A percentile compares a stretch with the other conserved stretches of the same genome.
Conservation (phyloP, 768 basidiomycete species). For the Tricholoma furcatifolium region DNA sequence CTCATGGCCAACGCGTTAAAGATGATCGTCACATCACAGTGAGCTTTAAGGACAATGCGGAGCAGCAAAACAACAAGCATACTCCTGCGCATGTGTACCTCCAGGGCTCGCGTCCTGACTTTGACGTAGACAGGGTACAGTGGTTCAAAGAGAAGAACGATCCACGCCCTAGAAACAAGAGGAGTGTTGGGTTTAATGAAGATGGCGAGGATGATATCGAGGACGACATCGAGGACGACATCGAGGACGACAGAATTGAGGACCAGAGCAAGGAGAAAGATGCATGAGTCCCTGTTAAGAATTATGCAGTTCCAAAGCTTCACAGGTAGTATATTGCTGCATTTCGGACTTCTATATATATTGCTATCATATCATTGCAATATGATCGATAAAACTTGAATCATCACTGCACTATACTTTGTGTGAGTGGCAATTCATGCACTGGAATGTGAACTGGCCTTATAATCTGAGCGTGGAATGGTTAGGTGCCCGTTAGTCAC, state of each 20-base stretch:
- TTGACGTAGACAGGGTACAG: not conserved
- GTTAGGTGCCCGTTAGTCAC: too few species aligned
- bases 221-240: not conserved
- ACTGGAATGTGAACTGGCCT: too few species aligned
- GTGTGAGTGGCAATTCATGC: too few species aligned
- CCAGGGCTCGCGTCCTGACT: not conserved
- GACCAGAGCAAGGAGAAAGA: not conserved
- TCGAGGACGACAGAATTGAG: too few species aligned
- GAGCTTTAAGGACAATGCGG: not conserved
- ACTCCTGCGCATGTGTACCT: slow-evolving; percentile 7
- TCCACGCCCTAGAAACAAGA: not conserved
- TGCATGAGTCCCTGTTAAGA: not conserved
- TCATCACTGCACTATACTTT: too few species aligned
- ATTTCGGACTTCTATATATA: too few species aligned
- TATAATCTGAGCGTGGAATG: too few species aligned
- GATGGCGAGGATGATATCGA: not conserved
- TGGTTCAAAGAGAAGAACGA: not conserved
- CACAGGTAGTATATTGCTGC: too few species aligned
- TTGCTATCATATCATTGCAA: too few species aligned
- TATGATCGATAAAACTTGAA: too few species aligned
- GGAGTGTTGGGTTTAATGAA: not conserved
- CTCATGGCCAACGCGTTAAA: not conserved
- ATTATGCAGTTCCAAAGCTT: too few species aligned
- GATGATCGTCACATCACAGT: slow-evolving; percentile 3
- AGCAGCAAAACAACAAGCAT: slow-evolving; percentile 1